Percentiles rank a stretch among this genome's conserved stretches.
phyloP scores from a whole-genome alignment of 495 filamentous ascomycete species.

The Aspergillus diversus region DNA sequence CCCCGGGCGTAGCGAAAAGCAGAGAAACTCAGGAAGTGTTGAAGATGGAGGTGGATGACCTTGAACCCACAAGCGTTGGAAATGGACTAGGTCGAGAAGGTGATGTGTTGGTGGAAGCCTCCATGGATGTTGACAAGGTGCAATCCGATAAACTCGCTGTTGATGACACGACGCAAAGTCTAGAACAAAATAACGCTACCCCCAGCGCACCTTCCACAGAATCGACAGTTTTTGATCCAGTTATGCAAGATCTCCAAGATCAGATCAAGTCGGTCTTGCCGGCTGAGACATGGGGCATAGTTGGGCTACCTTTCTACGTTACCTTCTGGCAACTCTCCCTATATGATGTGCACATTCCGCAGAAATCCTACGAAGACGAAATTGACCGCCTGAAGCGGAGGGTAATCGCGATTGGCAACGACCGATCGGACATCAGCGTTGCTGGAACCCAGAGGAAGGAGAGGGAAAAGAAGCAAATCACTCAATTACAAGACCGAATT shows the following conservation, averaged over 20 bases:
- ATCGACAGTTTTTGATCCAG: slow-evolving; percentile 64
- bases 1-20: slow-evolving; percentile 26
- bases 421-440: slow-evolving; percentile 71
- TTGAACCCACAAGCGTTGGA: slow-evolving; percentile 40
- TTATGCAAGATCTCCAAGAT: slow-evolving; percentile 75
- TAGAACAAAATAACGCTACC: slow-evolving; percentile 14
- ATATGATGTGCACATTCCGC: slow-evolving; percentile 75
- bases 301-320: slow-evolving; percentile 79
- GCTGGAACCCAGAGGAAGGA: slow-evolving; percentile 66
- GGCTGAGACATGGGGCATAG: slow-evolving; percentile 61
- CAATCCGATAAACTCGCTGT: slow-evolving; percentile 19
- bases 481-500: slow-evolving; percentile 63
- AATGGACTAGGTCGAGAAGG: slow-evolving; percentile 23
- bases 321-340: slow-evolving; percentile 92
- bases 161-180: slow-evolving; percentile 12
- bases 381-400: slow-evolving; percentile 62
- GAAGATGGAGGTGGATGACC: slow-evolving; percentile 34
- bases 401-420: slow-evolving; percentile 63
- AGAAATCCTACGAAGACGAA: slow-evolving; percentile 74
- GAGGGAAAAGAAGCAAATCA: slow-evolving; percentile 60
- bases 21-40: slow-evolving; percentile 28
- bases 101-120: slow-evolving; percentile 20
- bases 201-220: slow-evolving; percentile 22
- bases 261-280: slow-evolving; percentile 66
- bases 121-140: slow-evolving; percentile 48